Evolutionary conservation across 2,329 filamentous ascomycete species (phyloP).

Genomic region (Alternaria triticimaculans): DNA sequence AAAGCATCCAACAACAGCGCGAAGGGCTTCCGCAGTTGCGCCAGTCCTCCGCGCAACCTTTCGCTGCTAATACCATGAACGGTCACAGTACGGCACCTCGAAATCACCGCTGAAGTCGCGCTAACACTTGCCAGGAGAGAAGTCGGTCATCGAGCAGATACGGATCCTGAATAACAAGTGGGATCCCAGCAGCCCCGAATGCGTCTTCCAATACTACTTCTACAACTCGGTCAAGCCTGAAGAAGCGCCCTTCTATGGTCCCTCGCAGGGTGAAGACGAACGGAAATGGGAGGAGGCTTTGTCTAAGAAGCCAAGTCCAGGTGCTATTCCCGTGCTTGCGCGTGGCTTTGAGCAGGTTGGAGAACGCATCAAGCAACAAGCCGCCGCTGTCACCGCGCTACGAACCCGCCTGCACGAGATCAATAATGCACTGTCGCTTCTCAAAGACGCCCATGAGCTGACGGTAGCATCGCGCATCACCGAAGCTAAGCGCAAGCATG

Average conservation of each 20-base stretch:
- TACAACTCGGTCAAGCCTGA: constrained; percentile 83
- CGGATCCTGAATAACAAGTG: constrained; percentile 74
- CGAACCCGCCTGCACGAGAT: constrained; percentile 79
- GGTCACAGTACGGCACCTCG: constrained; percentile 34
- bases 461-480: constrained; percentile 75
- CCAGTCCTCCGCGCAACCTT: constrained; percentile 37
- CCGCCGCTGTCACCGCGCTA: constrained; percentile 71
- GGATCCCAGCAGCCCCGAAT: constrained; percentile 71
- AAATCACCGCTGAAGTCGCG: not conserved
- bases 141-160: constrained; percentile 77
- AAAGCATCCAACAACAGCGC: constrained; percentile 47
- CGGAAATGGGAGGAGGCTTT: constrained; percentile 85
- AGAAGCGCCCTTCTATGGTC: constrained; percentile 77
- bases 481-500: constrained; percentile 75
- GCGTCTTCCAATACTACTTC: constrained; percentile 82
- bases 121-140: constrained; percentile 62
- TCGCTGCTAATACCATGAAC: constrained; percentile 32
- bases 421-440: constrained; percentile 73
- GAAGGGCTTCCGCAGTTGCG: constrained; percentile 46
- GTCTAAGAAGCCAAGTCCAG: constrained; percentile 76
- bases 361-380: constrained; percentile 75
- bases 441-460: constrained; percentile 78
- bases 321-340: constrained; percentile 78
- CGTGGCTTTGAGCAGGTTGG: constrained; percentile 76
- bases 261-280: constrained; percentile 72